These are phyloP conservation scores for Aspergillus pseudoviridinutans DNA, from an alignment of 2,329 filamentous ascomycete genomes.

Conservation along the genomic window DNA sequence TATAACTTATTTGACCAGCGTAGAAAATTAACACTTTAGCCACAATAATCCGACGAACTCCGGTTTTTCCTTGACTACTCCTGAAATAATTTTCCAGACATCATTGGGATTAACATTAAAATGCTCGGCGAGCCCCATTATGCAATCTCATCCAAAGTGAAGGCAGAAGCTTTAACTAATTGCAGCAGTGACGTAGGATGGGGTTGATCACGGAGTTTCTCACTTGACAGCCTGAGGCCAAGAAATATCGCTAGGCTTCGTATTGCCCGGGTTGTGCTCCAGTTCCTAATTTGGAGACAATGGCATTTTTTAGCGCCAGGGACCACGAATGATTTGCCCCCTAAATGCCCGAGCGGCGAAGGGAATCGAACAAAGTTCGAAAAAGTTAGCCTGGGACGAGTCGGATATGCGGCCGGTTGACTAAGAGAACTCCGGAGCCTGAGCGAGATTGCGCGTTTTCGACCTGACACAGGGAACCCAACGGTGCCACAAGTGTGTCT, in stretches of 20 bases:
- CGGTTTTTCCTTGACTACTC: neutral
- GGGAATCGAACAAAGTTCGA: neutral
- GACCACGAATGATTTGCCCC: neutral
- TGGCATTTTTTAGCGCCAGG: neutral
- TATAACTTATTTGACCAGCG: neutral
- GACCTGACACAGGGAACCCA: slow-evolving; percentile 11
- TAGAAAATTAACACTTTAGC: too few species aligned
- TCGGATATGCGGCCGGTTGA: neutral
- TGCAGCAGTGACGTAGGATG: neutral
- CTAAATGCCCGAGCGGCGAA: neutral
- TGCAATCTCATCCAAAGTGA: neutral
- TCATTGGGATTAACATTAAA: neutral
- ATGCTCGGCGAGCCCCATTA: neutral
- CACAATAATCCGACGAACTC: neutral
- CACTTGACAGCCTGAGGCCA: neutral
- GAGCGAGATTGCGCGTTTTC: slow-evolving; percentile 9
- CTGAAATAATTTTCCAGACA: neutral
- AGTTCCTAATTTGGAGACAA: neutral
- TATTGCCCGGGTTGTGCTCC: neutral
- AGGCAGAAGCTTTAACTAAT: neutral
- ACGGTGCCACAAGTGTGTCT: slow-evolving; percentile 16
- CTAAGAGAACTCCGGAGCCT: neutral
- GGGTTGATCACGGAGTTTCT: neutral
- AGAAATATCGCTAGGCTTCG: neutral
- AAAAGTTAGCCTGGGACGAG: neutral